Evolutionary conservation across 2,329 filamentous ascomycete species (phyloP).

Genomic region (Curvularia spicifera): DNA sequence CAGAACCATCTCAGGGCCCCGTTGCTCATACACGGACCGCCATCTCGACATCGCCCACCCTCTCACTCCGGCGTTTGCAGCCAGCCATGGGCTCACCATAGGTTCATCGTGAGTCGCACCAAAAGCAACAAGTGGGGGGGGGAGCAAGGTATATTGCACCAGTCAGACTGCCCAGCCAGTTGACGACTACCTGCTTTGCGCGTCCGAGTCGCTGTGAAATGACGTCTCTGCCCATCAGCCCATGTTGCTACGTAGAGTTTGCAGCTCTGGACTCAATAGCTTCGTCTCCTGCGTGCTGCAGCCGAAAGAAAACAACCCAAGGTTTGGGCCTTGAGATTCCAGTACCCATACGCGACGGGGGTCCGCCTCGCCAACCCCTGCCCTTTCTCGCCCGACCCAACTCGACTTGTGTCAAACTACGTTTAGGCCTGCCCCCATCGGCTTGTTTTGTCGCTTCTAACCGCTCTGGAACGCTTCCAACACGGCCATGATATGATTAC

Average conservation of each 20-base stretch:
- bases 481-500: constrained; percentile 18
- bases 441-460: constrained; percentile 32
- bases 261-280: constrained; percentile 30
- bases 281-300: constrained; percentile 42
- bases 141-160: not conserved
- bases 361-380: constrained; percentile 41
- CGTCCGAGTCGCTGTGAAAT: constrained; percentile 34
- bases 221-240: constrained; percentile 30
- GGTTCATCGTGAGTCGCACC: not conserved
- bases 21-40: not conserved
- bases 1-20: constrained; percentile 6
- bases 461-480: constrained; percentile 29
- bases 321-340: constrained; percentile 18
- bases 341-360: constrained; percentile 23
- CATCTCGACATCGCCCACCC: too few relatives aligned
- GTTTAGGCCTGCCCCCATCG: constrained; percentile 36
- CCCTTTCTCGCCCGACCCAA: constrained; percentile 25
- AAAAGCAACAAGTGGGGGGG: not conserved
- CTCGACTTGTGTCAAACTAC: constrained; percentile 39
- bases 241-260: constrained; percentile 30
- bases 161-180: constrained; percentile 3
- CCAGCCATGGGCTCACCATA: not conserved
- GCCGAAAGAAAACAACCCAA: constrained; percentile 11
- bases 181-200: constrained; percentile 20
- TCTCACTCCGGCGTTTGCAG: not conserved